Percentiles rank a stretch among this genome's conserved stretches.
These are phyloP conservation scores for Fusarium sp. DNA, from an alignment of 2,329 filamentous ascomycete species.

Conservation along the genomic window DNA sequence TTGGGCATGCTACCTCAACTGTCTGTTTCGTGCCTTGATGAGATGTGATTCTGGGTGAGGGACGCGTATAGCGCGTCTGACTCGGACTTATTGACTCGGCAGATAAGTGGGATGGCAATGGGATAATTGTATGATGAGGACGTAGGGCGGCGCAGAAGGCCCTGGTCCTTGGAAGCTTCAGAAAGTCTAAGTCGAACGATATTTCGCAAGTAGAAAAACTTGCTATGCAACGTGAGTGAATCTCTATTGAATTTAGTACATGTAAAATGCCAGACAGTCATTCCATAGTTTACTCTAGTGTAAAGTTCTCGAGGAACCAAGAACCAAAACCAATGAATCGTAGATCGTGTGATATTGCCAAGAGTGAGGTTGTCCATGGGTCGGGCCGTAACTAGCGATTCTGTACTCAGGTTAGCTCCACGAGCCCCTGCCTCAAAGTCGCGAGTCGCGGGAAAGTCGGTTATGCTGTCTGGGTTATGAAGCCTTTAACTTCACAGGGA, in stretches of 20 bases:
- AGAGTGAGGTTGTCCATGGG: background rate
- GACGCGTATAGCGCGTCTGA: background rate
- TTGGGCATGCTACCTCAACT: background rate
- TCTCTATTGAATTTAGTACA: background rate
- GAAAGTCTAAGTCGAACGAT: background rate
- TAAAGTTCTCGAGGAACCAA: too few species aligned
- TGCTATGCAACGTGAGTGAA: background rate
- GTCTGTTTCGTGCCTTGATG: background rate
- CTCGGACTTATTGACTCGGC: background rate
- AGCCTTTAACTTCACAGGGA: background rate
- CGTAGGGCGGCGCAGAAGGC: background rate
- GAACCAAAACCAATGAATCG: too few species aligned
- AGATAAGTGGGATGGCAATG: background rate
- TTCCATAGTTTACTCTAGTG: fast-evolving
- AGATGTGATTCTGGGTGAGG: background rate
- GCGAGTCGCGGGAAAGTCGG: too few species aligned
- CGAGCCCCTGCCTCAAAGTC: fast-evolving
- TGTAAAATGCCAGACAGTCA: too few species aligned
- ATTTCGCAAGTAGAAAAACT: too few species aligned
- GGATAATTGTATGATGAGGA: background rate
- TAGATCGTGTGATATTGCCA: background rate
- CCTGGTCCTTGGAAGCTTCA: background rate
- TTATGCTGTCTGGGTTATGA: background rate
- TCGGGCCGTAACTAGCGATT: background rate
- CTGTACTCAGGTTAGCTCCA: too few species aligned